Conservation (phyloP, 352 stramenopile genomes). For the Phytophthora agathidicida region DNA sequence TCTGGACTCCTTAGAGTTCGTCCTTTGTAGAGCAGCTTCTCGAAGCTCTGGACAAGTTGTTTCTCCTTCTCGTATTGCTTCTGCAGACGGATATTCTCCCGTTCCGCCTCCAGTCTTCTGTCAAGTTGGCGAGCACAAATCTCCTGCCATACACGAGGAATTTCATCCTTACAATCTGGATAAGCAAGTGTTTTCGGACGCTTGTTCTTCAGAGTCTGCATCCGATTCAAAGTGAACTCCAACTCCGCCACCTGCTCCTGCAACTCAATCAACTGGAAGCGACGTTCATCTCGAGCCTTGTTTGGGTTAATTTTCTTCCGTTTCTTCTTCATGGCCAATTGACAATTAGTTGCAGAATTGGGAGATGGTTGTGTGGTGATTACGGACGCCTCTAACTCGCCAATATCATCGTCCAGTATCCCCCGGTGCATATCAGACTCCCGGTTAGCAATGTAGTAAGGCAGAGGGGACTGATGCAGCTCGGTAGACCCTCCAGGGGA, state of each 20-base stretch:
- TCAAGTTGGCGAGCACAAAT: constrained; percentile 24
- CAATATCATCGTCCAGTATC: neutral
- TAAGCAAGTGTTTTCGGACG: neutral
- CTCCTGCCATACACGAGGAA: constrained; percentile 33
- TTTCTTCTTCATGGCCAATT: constrained; percentile 9
- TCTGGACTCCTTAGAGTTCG: neutral
- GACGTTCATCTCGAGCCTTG: constrained; percentile 36
- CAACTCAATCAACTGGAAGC: constrained; percentile 24
- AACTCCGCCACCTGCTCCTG: constrained; percentile 20
- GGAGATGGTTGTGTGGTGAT: neutral
- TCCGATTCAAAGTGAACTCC: constrained; percentile 18
- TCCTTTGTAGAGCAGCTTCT: constrained; percentile 33
- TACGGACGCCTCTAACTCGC: neutral
- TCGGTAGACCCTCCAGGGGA: neutral
- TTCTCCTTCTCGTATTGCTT: constrained; percentile 33
- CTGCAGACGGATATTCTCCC: constrained; percentile 39
- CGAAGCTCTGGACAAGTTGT: constrained; percentile 28
- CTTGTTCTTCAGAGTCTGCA: constrained; percentile 11
- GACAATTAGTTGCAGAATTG: neutral
- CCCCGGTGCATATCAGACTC: neutral
- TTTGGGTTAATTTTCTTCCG: constrained; percentile 32
- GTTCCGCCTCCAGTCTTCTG: constrained; percentile 23
- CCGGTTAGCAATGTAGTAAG: neutral
- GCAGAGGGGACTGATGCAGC: neutral
- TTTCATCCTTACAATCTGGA: neutral